Base-by-base conservation (phyloP, 176 grass and related monocot genomes). In the Puya raimondii region DNA sequence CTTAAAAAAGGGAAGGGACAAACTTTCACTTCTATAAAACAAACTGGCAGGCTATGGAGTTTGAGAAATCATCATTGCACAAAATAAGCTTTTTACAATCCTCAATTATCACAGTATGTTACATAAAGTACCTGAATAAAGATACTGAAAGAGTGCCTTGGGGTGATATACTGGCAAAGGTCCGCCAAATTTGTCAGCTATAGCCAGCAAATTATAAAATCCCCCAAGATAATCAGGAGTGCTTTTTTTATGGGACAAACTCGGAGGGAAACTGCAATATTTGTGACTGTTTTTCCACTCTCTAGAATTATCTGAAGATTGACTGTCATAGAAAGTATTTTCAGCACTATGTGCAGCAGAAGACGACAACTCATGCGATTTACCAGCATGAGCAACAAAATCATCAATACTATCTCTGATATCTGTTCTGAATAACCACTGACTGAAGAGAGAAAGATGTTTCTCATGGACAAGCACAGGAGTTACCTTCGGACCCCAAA, bases 401-500 rank as follows among this genome's bases (percentile, higher is more conserved):
- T 73, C 67, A 52, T 63, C 63, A 22, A 50, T 65, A 67, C 11
- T 51, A 51, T 65, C 50, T 48, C 70, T 49, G 52, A 29, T 59
- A 57, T 57, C 56, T 84, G 76, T 23, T 70, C 53, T 84, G 49
- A 80, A 16, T 73, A 87, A 69, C 83, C 86, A 91, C 71, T 90
- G 77, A 71, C 66, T 85, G 50, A 78, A 96, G 27, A 96, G 72
- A 66, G 92, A 89, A 73, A 96, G 33, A 87, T 96, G 92, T 50
- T 87, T 89, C 26, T 83, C 82, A 57, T 96, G 88, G 80, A 96
- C 71, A 89, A 96, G 81, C 27, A 87, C 77, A 53, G 82, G 72
- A 77, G 83, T 89, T 42, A 80, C 76, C 74, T 92, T 89, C 64
- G 92, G 88, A 26, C 92, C 92, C 92, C 92, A 96, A 49, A 80